Evolutionary conservation across 2,329 filamentous ascomycete genomes (phyloP).

Genomic region (Coniella lustricola): DNA sequence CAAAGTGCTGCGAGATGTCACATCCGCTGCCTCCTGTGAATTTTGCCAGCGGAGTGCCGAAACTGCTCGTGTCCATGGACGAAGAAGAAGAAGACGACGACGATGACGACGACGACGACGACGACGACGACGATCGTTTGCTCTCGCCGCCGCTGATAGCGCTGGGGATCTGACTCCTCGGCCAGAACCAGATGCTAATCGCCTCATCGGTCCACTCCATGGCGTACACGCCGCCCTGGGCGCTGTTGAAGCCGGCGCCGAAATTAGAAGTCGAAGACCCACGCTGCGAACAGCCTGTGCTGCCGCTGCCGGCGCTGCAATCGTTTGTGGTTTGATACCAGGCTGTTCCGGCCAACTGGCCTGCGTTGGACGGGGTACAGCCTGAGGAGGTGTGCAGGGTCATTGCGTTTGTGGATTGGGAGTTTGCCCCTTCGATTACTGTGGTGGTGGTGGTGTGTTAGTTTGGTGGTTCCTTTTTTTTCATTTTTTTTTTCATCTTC

Average conservation of each 20-base stretch:
- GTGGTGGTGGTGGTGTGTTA: neutral
- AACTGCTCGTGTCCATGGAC: constrained; percentile 57
- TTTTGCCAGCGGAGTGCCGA: constrained; percentile 60
- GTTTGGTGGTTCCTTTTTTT: too few species aligned
- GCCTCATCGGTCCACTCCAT: constrained; percentile 66
- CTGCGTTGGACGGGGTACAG: constrained; percentile 48
- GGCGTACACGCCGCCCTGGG: constrained; percentile 63
- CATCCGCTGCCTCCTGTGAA: constrained; percentile 61
- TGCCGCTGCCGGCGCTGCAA: constrained; percentile 46
- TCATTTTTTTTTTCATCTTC: too few species aligned
- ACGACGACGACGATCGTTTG: constrained; percentile 10
- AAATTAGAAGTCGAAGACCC: constrained; percentile 48
- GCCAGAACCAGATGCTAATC: constrained; percentile 81
- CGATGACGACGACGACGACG: neutral
- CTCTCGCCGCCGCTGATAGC: neutral
- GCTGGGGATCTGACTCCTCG: constrained; percentile 37
- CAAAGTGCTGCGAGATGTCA: constrained; percentile 64
- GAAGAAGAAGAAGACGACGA: constrained; percentile 21
- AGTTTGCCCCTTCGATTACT: constrained; percentile 69
- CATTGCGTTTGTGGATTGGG: constrained; percentile 49
- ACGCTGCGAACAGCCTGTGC: constrained; percentile 53
- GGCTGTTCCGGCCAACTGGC: constrained; percentile 32
- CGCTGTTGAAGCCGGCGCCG: constrained; percentile 64
- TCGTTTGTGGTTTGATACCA: constrained; percentile 26
- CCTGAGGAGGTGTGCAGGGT: constrained; percentile 60